These are phyloP conservation scores for Penicillium vulpinum DNA, from an alignment of 2,329 filamentous ascomycete genomes.

Conservation along the genomic window DNA sequence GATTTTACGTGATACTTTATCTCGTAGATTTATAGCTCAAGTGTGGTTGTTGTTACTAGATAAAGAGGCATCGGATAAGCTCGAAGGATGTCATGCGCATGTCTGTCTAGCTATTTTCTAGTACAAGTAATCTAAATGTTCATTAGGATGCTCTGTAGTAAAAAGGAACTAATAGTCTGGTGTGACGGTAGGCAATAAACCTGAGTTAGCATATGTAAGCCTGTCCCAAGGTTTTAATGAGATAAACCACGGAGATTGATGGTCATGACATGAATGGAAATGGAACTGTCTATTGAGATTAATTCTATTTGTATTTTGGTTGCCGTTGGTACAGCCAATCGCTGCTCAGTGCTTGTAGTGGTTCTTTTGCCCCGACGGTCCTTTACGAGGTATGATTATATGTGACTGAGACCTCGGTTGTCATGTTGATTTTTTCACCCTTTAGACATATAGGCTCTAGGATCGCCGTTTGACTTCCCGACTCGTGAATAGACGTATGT, in stretches of 20 bases:
- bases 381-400: conserved; percentile 1
- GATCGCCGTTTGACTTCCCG: conserved; percentile 14
- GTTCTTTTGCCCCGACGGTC: neutral
- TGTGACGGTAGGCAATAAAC: too few species aligned
- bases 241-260: neutral
- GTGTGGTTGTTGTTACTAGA: too few species aligned
- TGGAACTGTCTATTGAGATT: neutral
- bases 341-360: neutral
- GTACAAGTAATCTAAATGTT: too few species aligned
- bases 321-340: neutral
- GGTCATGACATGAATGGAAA: neutral
- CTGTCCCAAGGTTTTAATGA: neutral
- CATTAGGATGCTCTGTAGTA: too few species aligned
- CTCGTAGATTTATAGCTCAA: too few species aligned
- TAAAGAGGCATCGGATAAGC: too few species aligned
- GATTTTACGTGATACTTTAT: too few species aligned
- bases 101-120: too few species aligned
- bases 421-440: conserved; percentile 15
- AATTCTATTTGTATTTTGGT: neutral
- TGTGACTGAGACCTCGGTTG: conserved; percentile 15
- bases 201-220: too few species aligned
- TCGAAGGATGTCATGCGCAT: too few species aligned
- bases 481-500: conserved; percentile 6
- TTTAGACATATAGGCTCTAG: conserved; percentile 1
- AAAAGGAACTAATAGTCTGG: too few species aligned